These are phyloP conservation scores for Psilocybe cyanescens DNA, from an alignment of 768 basidiomycete genomes.

Conservation along the genomic window DNA sequence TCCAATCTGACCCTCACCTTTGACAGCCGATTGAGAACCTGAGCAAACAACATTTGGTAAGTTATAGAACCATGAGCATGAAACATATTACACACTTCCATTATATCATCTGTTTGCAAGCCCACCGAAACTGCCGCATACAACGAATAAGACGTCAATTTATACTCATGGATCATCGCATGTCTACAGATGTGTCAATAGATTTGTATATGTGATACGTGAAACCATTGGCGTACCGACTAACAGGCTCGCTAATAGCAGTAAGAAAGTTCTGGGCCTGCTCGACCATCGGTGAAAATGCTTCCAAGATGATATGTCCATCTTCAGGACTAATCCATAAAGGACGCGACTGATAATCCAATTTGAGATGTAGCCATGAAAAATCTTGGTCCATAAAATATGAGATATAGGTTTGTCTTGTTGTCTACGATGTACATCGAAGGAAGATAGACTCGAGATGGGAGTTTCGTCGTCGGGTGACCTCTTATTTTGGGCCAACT, in stretches of 20 bases:
- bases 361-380: slow-evolving; percentile 84
- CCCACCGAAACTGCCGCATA: slow-evolving; percentile 99
- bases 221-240: slow-evolving; percentile 68
- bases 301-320: slow-evolving; percentile 94
- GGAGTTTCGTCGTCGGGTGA: slow-evolving; percentile 42
- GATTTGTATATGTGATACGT: not conserved
- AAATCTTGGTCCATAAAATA: slow-evolving; percentile 86
- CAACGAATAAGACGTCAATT: slow-evolving; percentile 97
- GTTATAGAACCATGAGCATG: slow-evolving; percentile 26
- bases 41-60: slow-evolving; percentile 15
- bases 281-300: slow-evolving; percentile 96
- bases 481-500: slow-evolving; percentile 67
- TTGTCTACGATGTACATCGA: slow-evolving; percentile 70
- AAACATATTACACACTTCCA: slow-evolving; percentile 70
- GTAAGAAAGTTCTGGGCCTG: slow-evolving; percentile 99
- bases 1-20: slow-evolving; percentile 51
- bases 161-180: slow-evolving; percentile 98
- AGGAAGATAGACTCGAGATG: slow-evolving; percentile 47
- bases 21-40: slow-evolving; percentile 83
- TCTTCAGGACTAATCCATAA: slow-evolving; percentile 96
- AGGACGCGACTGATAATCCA: slow-evolving; percentile 90
- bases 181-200: slow-evolving; percentile 62
- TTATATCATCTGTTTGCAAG: slow-evolving; percentile 96
- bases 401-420: slow-evolving; percentile 80
- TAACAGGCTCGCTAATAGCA: slow-evolving; percentile 98